These are phyloP conservation scores for Colletotrichum zoysiae DNA, from an alignment of 2,329 filamentous ascomycete species.

Conservation along the genomic window DNA sequence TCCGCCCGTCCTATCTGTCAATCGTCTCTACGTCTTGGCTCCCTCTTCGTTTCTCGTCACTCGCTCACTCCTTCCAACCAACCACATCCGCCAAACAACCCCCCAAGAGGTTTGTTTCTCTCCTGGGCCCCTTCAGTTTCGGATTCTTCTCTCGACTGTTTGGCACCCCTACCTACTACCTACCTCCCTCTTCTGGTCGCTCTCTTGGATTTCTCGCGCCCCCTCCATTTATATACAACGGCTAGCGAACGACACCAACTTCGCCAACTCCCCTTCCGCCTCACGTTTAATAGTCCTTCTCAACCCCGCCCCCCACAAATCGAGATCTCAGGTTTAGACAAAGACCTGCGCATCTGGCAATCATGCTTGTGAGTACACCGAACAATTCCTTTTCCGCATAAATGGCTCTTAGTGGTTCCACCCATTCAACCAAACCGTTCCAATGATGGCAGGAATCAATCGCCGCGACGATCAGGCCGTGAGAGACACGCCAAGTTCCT, in stretches of 20 bases:
- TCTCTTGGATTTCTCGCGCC: constrained; percentile 26
- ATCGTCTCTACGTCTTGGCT: not conserved
- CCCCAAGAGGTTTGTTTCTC: constrained; percentile 18
- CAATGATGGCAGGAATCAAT: constrained; percentile 7
- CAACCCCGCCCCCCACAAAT: not conserved
- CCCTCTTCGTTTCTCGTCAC: constrained; percentile 41
- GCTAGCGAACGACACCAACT: constrained; percentile 19
- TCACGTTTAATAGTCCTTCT: constrained; percentile 10
- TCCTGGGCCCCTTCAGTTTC: constrained; percentile 17
- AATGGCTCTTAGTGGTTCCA: constrained; percentile 24
- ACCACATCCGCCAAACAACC: constrained; percentile 20
- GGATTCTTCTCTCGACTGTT: constrained; percentile 19
- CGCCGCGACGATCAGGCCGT: constrained; percentile 21
- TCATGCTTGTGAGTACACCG: constrained; percentile 36
- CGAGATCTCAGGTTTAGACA: not conserved
- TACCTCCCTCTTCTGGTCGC: constrained; percentile 25
- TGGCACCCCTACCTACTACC: constrained; percentile 15
- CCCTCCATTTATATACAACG: constrained; percentile 4
- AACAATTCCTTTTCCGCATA: constrained; percentile 13
- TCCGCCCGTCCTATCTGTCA: constrained; percentile 14
- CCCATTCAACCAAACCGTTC: not conserved
- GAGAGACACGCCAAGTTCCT: constrained; percentile 20
- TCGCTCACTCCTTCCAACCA: constrained; percentile 28
- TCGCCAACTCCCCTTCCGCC: constrained; percentile 14
- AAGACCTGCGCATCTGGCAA: not conserved